Conservation (phyloP, 495 filamentous ascomycete genomes). For the Thermochaetoides thermophila region DNA sequence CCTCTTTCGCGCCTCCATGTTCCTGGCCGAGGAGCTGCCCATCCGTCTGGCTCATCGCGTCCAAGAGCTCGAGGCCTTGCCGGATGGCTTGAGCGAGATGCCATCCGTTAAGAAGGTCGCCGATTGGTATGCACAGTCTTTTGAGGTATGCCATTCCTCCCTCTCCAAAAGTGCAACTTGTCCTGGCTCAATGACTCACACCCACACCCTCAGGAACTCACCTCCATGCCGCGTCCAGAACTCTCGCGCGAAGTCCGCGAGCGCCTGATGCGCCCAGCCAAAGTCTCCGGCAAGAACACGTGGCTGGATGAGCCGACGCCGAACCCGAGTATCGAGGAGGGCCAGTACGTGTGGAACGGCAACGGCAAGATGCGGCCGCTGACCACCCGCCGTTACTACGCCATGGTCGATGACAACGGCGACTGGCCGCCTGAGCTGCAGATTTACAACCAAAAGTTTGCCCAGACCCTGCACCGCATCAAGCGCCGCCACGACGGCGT, state of each 20-base stretch:
- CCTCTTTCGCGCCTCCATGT: constrained; percentile 92
- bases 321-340: constrained; percentile 79
- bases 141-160: constrained; percentile 54
- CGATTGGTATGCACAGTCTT: constrained; percentile 99
- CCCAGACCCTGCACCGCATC: constrained; percentile 72
- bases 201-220: constrained; percentile 58
- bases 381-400: constrained; percentile 65
- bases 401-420: constrained; percentile 70
- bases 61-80: constrained; percentile 77
- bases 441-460: constrained; percentile 84
- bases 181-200: constrained; percentile 10
- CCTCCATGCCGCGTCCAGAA: constrained; percentile 59
- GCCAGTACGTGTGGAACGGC: constrained; percentile 50
- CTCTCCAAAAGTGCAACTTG: background rate
- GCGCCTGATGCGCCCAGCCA: constrained; percentile 59
- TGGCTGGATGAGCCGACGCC: constrained; percentile 68
- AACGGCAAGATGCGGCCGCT: constrained; percentile 40
- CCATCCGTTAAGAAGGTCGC: constrained; percentile 87
- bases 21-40: constrained; percentile 93
- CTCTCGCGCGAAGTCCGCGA: constrained; percentile 65
- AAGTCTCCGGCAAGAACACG: constrained; percentile 39
- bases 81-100: constrained; percentile 98
- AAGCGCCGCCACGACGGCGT: constrained; percentile 94
- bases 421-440: constrained; percentile 93
- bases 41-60: constrained; percentile 94